These are phyloP conservation scores for Irpex sp. DNA, from an alignment of 1,284 basidiomycete species.

Conservation along the genomic window DNA sequence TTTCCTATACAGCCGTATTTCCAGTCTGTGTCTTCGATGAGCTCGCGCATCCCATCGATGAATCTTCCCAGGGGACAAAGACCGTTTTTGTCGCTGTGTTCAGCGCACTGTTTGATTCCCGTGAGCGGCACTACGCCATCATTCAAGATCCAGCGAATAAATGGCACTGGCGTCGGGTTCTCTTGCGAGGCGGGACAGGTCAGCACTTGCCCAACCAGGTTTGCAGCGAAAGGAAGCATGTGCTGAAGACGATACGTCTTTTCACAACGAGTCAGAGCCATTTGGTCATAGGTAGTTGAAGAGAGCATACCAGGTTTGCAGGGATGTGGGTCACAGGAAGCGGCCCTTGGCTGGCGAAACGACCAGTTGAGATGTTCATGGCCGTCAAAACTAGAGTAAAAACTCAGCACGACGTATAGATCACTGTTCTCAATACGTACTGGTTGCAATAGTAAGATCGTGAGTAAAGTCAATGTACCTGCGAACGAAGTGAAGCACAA, in stretches of 20 bases:
- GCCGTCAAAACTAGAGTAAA: constrained; percentile 44
- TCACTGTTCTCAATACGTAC: constrained; percentile 22
- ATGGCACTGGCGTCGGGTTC: constrained; percentile 24
- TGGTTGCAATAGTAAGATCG: constrained; percentile 40
- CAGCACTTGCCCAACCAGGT: constrained; percentile 60
- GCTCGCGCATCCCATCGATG: constrained; percentile 22
- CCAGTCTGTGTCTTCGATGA: constrained; percentile 22
- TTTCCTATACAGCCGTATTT: constrained; percentile 21
- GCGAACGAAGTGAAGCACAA: too few species aligned
- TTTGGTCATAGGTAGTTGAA: background rate
- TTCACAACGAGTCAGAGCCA: background rate
- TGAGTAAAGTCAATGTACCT: constrained; percentile 52
- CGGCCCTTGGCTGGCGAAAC: constrained; percentile 49
- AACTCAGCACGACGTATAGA: background rate
- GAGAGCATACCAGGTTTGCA: constrained; percentile 37
- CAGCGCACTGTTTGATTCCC: constrained; percentile 21
- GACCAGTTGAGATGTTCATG: constrained; percentile 51
- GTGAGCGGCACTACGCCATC: constrained; percentile 61
- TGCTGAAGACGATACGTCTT: constrained; percentile 45
- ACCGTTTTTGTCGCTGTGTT: constrained; percentile 19
- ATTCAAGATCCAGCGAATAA: constrained; percentile 55
- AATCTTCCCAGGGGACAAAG: constrained; percentile 21
- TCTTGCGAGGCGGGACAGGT: constrained; percentile 37
- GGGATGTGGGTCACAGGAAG: constrained; percentile 59
- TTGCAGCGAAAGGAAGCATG: constrained; percentile 51